Evolutionary conservation across 371 early-diverging fungal species (phyloP).

Genomic region (Saksenaea oblongispora): DNA sequence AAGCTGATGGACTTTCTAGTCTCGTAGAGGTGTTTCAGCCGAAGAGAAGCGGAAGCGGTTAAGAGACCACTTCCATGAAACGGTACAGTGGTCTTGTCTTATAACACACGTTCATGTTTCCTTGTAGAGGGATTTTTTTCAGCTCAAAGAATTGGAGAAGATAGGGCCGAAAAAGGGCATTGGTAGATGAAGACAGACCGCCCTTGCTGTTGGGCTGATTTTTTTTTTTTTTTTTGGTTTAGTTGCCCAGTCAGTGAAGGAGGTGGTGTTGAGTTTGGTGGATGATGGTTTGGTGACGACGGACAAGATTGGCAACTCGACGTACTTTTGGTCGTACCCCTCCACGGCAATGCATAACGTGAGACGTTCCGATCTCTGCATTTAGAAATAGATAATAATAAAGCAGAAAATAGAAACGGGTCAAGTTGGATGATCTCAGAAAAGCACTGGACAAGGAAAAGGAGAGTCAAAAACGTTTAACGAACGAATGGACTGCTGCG

Average conservation of each 20-base stretch:
- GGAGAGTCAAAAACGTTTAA: slow-evolving; percentile 39
- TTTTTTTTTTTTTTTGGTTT: too few species aligned
- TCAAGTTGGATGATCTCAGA: slow-evolving; percentile 47
- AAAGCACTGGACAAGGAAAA: slow-evolving; percentile 36
- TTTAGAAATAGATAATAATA: slow-evolving; percentile 16
- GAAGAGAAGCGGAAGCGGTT: slow-evolving; percentile 84
- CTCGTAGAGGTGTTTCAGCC: slow-evolving; percentile 59
- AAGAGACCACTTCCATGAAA: slow-evolving; percentile 79
- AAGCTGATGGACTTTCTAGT: slow-evolving; percentile 8
- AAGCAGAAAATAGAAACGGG: slow-evolving; percentile 33
- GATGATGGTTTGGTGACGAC: slow-evolving; percentile 83
- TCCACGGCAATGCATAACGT: slow-evolving; percentile 54
- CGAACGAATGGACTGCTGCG: slow-evolving; percentile 38
- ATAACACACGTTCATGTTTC: not conserved
- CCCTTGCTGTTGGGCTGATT: too few species aligned
- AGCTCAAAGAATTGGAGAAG: slow-evolving; percentile 92
- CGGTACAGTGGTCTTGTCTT: slow-evolving; percentile 42
- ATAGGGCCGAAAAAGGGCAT: slow-evolving; percentile 91
- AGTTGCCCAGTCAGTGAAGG: slow-evolving; percentile 88
- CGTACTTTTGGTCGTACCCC: slow-evolving; percentile 93
- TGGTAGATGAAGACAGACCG: too few species aligned
- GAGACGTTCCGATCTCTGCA: not conserved
- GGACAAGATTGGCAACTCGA: slow-evolving; percentile 94
- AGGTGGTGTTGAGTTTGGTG: slow-evolving; percentile 87
- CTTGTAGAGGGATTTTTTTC: slow-evolving; percentile 65